Evolutionary conservation across 345 rosid species (phyloP).

Genomic region (Pistacia atlantica): DNA sequence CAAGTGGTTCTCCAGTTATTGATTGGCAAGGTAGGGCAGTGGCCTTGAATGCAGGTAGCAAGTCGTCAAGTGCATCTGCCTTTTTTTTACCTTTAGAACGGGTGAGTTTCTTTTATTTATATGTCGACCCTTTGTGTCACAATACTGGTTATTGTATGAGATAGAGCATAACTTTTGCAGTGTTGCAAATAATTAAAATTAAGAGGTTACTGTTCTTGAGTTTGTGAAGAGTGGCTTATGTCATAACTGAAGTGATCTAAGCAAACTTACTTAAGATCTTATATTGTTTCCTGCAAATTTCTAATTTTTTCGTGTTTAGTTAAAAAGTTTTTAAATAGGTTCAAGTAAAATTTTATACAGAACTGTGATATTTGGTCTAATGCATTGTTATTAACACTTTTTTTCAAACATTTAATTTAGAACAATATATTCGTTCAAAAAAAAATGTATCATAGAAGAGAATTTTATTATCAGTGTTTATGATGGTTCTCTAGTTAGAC

Average conservation of each 20-base stretch:
- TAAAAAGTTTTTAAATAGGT: not conserved
- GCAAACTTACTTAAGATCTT: not conserved
- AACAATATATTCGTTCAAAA: no score
- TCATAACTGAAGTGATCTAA: not conserved
- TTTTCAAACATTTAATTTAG: no score
- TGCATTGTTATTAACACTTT: not conserved
- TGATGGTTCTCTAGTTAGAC: not conserved
- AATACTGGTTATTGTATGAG: not conserved
- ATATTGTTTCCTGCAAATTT: not conserved
- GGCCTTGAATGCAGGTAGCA: slow-evolving; percentile 97
- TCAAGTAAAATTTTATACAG: not conserved
- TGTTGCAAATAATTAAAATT: not conserved
- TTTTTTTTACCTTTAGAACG: slow-evolving; percentile 87
- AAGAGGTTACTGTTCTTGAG: not conserved
- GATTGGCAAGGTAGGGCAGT: slow-evolving; percentile 96
- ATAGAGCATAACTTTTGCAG: not conserved
- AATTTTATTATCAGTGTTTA: not conserved
- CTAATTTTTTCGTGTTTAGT: not conserved
- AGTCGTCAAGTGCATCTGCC: slow-evolving; percentile 85
- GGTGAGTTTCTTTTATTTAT: slow-evolving; percentile 41
- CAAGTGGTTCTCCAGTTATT: slow-evolving; percentile 98
- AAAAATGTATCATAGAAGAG: not conserved
- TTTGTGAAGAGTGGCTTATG: not conserved
- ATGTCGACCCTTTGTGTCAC: not conserved
- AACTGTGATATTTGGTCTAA: not conserved